A percentile compares a stretch with the other conserved stretches of the same genome.
These are phyloP conservation scores for Cadophora gregata DNA, from an alignment of 2,329 filamentous ascomycete species.

Conservation along the genomic window DNA sequence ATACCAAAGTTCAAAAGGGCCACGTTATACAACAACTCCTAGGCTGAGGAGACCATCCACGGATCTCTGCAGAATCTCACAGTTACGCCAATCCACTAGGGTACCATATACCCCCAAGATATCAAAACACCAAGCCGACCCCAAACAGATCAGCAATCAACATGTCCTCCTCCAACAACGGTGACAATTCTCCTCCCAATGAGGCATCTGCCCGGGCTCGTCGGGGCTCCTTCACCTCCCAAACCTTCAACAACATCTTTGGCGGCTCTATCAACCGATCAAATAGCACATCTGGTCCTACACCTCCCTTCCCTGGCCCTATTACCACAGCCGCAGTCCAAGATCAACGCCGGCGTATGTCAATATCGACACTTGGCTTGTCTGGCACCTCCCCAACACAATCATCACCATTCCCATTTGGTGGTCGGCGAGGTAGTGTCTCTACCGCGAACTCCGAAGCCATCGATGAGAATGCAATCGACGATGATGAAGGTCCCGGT, in stretches of 20 bases:
- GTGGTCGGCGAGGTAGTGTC: constrained; percentile 68
- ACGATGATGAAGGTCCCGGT: constrained; percentile 64
- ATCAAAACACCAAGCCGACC: neutral
- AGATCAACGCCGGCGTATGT: constrained; percentile 71
- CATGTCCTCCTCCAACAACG: constrained; percentile 51
- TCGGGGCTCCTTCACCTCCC: constrained; percentile 52
- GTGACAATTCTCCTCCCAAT: constrained; percentile 46
- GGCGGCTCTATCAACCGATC: constrained; percentile 47
- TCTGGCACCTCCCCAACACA: constrained; percentile 72
- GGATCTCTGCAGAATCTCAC: constrained; percentile 34
- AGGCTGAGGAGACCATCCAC: constrained; percentile 39
- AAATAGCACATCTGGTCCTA: constrained; percentile 53
- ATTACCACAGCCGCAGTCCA: constrained; percentile 57
- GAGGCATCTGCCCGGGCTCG: constrained; percentile 49
- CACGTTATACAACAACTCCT: constrained; percentile 18
- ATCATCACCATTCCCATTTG: constrained; percentile 55
- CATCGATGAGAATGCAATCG: constrained; percentile 75
- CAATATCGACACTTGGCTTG: constrained; percentile 76
- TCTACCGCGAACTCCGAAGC: constrained; percentile 70
- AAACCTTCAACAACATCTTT: constrained; percentile 56
- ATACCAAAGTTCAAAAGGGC: constrained; percentile 9
- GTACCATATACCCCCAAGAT: neutral
- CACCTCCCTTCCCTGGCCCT: constrained; percentile 53
- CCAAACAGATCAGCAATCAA: constrained; percentile 27
- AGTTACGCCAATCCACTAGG: neutral